Evolutionary conservation across 2,329 filamentous ascomycete species (phyloP), one percentile per base, ranked within the genome.

Genomic region (Daldinia sp.): DNA sequence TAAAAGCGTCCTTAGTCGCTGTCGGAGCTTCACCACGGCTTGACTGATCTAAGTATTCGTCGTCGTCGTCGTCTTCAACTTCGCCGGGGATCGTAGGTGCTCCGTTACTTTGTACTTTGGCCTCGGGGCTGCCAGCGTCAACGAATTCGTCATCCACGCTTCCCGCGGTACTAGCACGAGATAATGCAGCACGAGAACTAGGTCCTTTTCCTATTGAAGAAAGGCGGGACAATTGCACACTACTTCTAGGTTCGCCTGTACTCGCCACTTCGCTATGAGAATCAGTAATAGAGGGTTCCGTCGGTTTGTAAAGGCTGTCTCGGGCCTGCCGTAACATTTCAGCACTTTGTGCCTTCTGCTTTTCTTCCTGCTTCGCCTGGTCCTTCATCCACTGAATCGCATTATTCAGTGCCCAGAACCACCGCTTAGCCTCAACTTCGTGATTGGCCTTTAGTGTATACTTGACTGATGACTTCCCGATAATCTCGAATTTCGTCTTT

Each of bases 351-450:
- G 89, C 89, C 37, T 90, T 90, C 68, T 94, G 90, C 72, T 86
- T 90, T 77, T 95, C 91, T 75, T 98, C 95, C 79, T 97, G 93
- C 74, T 92, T 94, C 6, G 93, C 94, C 81, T 98, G 96, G 76
- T 99, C 96, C 80, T 99, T 99, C 70, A 93, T 91, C 92, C 93
- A 98, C 78, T 98, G 96, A 56, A 99, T 99, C 5, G 96, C 95
- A 79, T 99, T 99, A 82, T 99, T 99, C 70, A 99, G 84, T 0
- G 96, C 93, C 96, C 96, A 99, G 81, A 97, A 99, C 96, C 96
- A 99, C 62, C 96, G 89, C 81, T 99, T 99, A 5, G 96, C 95
- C 80, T 99, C 96, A 30, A 98, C 95, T 77, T 98, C 92, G 80
- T 99, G 96, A 76, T 99, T 99, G 0, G 96, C 96, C 80, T 97